Base-by-base conservation (phyloP, 176 grass and related monocot species). In the Cocos nucifera region DNA sequence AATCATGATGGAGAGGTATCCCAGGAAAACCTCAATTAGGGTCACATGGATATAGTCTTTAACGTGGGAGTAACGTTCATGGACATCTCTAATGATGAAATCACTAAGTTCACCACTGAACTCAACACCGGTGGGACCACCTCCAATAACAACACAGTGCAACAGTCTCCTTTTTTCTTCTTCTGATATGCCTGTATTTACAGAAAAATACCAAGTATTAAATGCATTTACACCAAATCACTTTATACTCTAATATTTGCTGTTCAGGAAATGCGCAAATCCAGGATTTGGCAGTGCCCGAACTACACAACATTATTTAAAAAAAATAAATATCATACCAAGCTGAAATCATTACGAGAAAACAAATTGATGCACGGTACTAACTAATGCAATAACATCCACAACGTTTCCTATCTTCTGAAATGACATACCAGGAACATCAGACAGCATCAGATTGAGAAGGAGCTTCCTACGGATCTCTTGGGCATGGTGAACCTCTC, bases 51-150 rank as follows among this genome's bases (percentile, higher is more conserved):
- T 85, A 75, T 85, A 91, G 80, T 97, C 93, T 75, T 97, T 91
- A 35, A 92, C 87, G 71, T 88, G 92, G 2, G 93, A 82, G 65
- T 97, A 97, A 63, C 93, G 87, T 51, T 91, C 61, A 51, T 83
- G 83, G 70, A 97, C 93, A 73, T 97, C 93, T 80, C 75, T 85
- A 12, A 62, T 76, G 62, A 97, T 97, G 67, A 97, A 97, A 85
- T 97, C 87, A 75, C 93, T 92, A 57, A 97, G 84, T 85, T 97
- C 93, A 60, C 93, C 93, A n/a, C 93, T 97, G 80, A 97, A 97
- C 66, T 97, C 93, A 4, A 97, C 93, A 8, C 93, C 93, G 35
- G 87, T 97, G 24, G 93, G 93, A 74, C 93, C 87, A 78, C 93
- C 93, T 78, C 93, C 93, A 72, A 97, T 82, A 78, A 97, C 93